phyloP scores from a whole-genome alignment of 352 stramenopile genomes.

The Blastocystis sp. region DNA sequence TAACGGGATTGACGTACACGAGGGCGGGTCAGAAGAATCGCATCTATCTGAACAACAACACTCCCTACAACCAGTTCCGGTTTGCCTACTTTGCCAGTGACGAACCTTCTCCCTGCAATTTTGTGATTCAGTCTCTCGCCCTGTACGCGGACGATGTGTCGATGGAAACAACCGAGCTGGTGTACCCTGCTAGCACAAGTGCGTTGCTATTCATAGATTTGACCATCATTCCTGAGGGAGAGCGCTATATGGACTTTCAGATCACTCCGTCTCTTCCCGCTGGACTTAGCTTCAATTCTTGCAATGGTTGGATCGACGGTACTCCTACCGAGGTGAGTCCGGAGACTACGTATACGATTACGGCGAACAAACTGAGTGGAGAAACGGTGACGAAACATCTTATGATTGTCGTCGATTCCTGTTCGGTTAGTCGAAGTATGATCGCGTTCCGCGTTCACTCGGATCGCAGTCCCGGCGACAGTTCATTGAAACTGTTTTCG shows the following conservation, averaged over 20 bases:
- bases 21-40: background rate
- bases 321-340: background rate
- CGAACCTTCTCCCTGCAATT: background rate
- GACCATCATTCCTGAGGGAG: background rate
- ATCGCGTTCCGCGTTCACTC: background rate
- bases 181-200: background rate
- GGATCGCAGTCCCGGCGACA: background rate
- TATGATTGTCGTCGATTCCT: background rate
- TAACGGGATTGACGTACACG: background rate
- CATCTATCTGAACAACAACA: constrained; percentile 28
- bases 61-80: constrained; percentile 17
- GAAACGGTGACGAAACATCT: background rate
- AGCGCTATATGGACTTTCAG: background rate
- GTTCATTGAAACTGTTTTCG: background rate
- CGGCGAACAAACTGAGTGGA: background rate
- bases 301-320: background rate
- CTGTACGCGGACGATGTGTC: background rate
- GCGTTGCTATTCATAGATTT: background rate
- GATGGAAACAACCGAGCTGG: background rate
- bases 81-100: background rate
- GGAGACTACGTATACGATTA: background rate
- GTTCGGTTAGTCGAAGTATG: background rate
- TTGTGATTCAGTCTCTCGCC: background rate
- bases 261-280: background rate
- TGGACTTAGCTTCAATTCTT: background rate